Base-by-base conservation (phyloP, 306 rosid genomes). In the Rosa lucieae region DNA sequence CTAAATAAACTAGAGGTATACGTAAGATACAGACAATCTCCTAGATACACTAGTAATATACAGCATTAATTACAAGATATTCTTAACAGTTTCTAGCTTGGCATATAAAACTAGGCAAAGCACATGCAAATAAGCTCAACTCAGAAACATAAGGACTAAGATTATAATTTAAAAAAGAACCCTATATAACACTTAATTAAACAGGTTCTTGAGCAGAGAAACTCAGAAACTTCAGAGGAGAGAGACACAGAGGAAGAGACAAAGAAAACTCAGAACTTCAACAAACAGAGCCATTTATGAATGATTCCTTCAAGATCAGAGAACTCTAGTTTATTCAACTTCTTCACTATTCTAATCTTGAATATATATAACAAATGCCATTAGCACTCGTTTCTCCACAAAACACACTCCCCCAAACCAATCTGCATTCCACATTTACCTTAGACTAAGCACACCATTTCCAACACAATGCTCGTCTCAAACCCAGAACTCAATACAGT, bases 211-310 rank as follows among this genome's bases (percentile, higher is more conserved):
- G 65, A 58, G 14, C 21, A 18, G 62, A 20, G 62, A 0, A 8
- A n/a, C 13, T 55, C 4, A 5, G 58, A 52, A 52, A 6, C 8
- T 52, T 10, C 0, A 55, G 10, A 20, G 20, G 61, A 55, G 26
- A 0, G 18, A 37, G 69, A 70, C 65, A 59, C 37, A 42, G 2
- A 37, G 65, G 11, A 79, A 77, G 74, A 43, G 88, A 85, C 86
- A 79, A 79, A 77, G n/a, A 53, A 47, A 37, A 73, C 77, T 18
- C 14, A 21, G 62, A 70, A 52, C 42, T 73, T 46, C 10, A n/a
- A 13, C 49, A 37, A 10, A 29, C 67, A 56, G 75, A 17, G 15
- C 0, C n/a, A 8, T 32, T 13, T 15, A 78, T 2, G 5, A 49
- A 43, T 29, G 44, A 29, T 48, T 7, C 61, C 1, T 71, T 26